These are phyloP conservation scores for Podila epigama DNA, from an alignment of 192 early-diverging fungal species.

Conservation along the genomic window DNA sequence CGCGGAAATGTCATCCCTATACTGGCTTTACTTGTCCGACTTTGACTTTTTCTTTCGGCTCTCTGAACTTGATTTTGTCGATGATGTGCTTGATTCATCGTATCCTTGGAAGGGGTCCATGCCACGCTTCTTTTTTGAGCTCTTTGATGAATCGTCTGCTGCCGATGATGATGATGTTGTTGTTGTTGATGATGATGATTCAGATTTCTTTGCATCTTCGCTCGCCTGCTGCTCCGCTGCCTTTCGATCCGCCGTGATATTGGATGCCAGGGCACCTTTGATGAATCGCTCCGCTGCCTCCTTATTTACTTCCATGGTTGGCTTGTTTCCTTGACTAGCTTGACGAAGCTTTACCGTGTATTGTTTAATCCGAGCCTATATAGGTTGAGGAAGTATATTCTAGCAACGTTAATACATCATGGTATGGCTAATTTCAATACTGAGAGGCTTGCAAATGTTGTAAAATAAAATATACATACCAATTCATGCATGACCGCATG, in stretches of 20 bases:
- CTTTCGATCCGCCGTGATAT: constrained; percentile 16
- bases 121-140: constrained; percentile 9
- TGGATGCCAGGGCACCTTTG: constrained; percentile 43
- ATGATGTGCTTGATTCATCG: background rate
- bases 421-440: background rate
- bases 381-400: background rate
- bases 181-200: background rate
- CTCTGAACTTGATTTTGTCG: background rate
- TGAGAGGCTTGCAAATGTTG: too few relatives aligned
- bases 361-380: constrained; percentile 58
- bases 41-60: constrained; percentile 1
- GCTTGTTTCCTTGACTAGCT: constrained; percentile 20
- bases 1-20: background rate
- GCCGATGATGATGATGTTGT: constrained; percentile 10
- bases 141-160: too few relatives aligned
- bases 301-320: constrained; percentile 54
- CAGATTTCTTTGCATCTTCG: background rate
- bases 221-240: constrained; percentile 1
- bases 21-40: background rate
- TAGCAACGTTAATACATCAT: background rate
- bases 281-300: constrained; percentile 61
- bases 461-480: too few relatives aligned
- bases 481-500: constrained; percentile 66
- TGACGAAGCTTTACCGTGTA: constrained; percentile 20
- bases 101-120: constrained; percentile 45